phyloP scores from a whole-genome alignment of 2,329 filamentous ascomycete species.

The Penicillium sp. region DNA sequence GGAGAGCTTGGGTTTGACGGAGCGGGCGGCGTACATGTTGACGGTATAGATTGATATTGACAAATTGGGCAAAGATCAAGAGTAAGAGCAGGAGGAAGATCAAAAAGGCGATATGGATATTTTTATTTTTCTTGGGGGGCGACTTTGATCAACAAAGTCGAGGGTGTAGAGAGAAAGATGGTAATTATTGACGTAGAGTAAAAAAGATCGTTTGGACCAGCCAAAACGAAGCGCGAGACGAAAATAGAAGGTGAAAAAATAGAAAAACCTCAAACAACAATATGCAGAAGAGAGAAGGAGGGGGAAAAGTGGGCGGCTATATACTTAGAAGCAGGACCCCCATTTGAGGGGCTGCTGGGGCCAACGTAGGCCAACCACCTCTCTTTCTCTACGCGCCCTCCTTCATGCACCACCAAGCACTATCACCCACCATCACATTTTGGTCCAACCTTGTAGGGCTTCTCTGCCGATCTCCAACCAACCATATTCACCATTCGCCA shows the following conservation, averaged over 20 bases:
- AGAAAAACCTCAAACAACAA: constrained; percentile 39
- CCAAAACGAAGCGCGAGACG: constrained; percentile 42
- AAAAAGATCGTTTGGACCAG: constrained; percentile 47
- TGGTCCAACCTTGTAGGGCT: constrained; percentile 17
- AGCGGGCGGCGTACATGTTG: constrained; percentile 47
- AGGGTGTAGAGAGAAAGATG: constrained; percentile 7
- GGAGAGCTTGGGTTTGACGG: constrained; percentile 51
- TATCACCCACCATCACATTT: constrained; percentile 27
- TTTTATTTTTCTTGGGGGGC: constrained; percentile 8
- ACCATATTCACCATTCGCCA: background rate
- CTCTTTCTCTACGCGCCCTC: constrained; percentile 23
- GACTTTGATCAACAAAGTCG: constrained; percentile 43
- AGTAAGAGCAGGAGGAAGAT: too few relatives aligned
- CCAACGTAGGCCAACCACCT: constrained; percentile 13
- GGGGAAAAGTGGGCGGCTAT: constrained; percentile 38
- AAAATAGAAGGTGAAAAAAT: constrained; percentile 40
- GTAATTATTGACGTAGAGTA: constrained; percentile 23
- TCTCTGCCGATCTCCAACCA: constrained; percentile 9
- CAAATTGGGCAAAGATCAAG: background rate
- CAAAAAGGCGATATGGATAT: constrained; percentile 10
- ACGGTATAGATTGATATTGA: constrained; percentile 9
- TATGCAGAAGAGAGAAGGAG: constrained; percentile 24
- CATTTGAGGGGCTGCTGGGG: constrained; percentile 5
- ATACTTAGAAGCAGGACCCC: constrained; percentile 26
- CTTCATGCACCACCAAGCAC: constrained; percentile 23